Evolutionary conservation across 805 yeast species (phyloP).

Genomic region (Candida taoyuanica): DNA sequence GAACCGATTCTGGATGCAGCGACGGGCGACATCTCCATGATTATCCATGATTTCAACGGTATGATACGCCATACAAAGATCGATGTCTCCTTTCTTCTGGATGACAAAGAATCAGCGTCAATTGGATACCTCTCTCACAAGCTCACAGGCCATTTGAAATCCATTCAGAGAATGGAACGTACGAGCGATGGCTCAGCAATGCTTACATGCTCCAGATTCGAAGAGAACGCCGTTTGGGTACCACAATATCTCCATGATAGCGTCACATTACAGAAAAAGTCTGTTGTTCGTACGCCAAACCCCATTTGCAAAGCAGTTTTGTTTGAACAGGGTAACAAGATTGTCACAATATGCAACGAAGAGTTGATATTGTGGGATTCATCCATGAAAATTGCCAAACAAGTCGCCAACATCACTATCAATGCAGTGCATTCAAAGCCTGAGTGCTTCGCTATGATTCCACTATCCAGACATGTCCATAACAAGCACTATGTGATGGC

Average conservation of each 20-base stretch:
- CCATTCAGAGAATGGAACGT: slow-evolving; percentile 61
- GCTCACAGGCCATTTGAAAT: slow-evolving; percentile 83
- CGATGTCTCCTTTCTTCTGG: slow-evolving; percentile 23
- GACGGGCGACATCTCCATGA: slow-evolving; percentile 33
- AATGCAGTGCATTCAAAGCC: slow-evolving; percentile 13
- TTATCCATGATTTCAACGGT: slow-evolving; percentile 43
- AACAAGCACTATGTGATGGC: slow-evolving; percentile 45
- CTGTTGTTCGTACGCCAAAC: slow-evolving; percentile 39
- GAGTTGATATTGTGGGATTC: slow-evolving; percentile 62
- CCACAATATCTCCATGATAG: slow-evolving; percentile 34
- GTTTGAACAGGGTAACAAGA: slow-evolving; percentile 41
- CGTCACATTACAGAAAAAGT: slow-evolving; percentile 35
- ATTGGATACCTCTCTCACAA: slow-evolving; percentile 41
- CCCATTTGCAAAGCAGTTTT: slow-evolving; percentile 47
- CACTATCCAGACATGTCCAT: slow-evolving; percentile 29
- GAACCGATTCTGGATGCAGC: slow-evolving; percentile 26
- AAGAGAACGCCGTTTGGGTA: slow-evolving; percentile 59
- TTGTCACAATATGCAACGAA: slow-evolving; percentile 41
- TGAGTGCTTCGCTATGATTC: slow-evolving; percentile 33
- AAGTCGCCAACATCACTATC: slow-evolving; percentile 17
- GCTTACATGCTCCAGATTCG: slow-evolving; percentile 56
- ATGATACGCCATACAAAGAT: slow-evolving; percentile 32
- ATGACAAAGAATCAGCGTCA: slow-evolving; percentile 12
- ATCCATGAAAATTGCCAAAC: slow-evolving; percentile 25
- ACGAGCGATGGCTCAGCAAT: slow-evolving; percentile 62